Evolutionary conservation across 495 filamentous ascomycete species (phyloP), one percentile per base, ranked within the genome.

Genomic region (Aspergillus ellipticus): DNA sequence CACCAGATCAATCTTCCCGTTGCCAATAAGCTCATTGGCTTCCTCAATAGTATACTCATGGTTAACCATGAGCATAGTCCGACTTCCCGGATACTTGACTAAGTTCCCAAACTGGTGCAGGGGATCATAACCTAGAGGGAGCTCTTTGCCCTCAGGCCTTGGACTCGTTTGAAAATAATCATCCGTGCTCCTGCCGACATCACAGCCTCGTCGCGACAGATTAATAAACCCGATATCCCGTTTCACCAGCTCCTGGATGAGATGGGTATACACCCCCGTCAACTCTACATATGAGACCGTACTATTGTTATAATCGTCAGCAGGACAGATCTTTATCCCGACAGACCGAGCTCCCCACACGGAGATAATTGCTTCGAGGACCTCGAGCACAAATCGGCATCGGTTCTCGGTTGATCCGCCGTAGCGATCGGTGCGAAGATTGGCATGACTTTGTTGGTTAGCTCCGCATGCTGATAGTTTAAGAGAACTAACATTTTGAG

Each of bases 301-400:
- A 75, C 84, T 84, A 47, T 75, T 79, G 61, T 85, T 79, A 71
- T 82, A 86, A 6, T 57, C 58, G 49, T 66, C 74, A 63, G 72
- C 84, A 8, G 85, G 85, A 42, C 71, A 79, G 10, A 88, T 61
- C n/a, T 84, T 76, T 53, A 86, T 79, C 5, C 69, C 83, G 3
- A 76, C 76, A 51, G 68, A 63, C 19, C 81, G 75, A 0, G 78
- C 65, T 2, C 85, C 85, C 15, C 87, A 68, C 33, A 81, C 82
- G 1, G 66, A 68, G 21, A 74, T 67, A 15, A 89, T 76, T 4
- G 83, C 80, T 28, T 82, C 72, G 15, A 74, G 67, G 6, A 84
- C 79, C 65, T 85, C 83, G 21, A 85, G 53, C 5, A 66, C 71
- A 50, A 88, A 82, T 19, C 74, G 66, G 19, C 73, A 68, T 15